Evolutionary conservation across 2,329 filamentous ascomycete species (phyloP), one percentile per base, ranked within the genome.

Genomic region (Colletotrichum sp.): DNA sequence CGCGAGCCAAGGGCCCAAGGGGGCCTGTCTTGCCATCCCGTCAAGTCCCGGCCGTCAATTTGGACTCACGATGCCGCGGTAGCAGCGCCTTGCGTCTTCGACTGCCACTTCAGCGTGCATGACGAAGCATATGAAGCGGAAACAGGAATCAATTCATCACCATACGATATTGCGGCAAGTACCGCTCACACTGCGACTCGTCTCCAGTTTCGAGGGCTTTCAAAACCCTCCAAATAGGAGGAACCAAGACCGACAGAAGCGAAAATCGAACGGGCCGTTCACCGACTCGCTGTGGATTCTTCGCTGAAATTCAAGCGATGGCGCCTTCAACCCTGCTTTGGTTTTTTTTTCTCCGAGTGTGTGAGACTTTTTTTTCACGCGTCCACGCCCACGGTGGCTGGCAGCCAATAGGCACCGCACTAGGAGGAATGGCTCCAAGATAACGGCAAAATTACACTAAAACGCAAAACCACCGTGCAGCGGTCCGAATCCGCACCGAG

Each of bases 261-360:
- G 44, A 66, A 60, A 59, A 60, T 34, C 39, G 15, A 76, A 68
- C 49, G 59, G 70, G 34, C 21, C 59, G 39, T 30, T 76, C 73
- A 76, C 70, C 73, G 73, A 76, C 70, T 65, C 44, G 21, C 57
- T 62, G 67, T 52, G 34, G 60, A 39, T 64, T 73, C 49, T 60
- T 73, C 64, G 64, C 73, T 73, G 73, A 76, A 76, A 73, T 73
- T 76, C 68, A 52, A 71, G 34, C 32, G 34, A 68, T 76, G 70
- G 73, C 70, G 73, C 64, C 73, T 73, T 73, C 63, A 69, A 73
- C 73, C 73, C 70, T 76, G 73, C 32, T 69, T 57, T 21, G 44
- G 44, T 13, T 21, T 49, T 44, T 52, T 55, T 55, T 49, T 8
- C 44, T 73, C 70, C 70, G 49, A 69, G 26, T 76, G n/a, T 52